Percentiles rank a stretch among this genome's conserved stretches.
Conservation (phyloP, 1,139 yeast genomes). For the Geotrichum reessii region DNA sequence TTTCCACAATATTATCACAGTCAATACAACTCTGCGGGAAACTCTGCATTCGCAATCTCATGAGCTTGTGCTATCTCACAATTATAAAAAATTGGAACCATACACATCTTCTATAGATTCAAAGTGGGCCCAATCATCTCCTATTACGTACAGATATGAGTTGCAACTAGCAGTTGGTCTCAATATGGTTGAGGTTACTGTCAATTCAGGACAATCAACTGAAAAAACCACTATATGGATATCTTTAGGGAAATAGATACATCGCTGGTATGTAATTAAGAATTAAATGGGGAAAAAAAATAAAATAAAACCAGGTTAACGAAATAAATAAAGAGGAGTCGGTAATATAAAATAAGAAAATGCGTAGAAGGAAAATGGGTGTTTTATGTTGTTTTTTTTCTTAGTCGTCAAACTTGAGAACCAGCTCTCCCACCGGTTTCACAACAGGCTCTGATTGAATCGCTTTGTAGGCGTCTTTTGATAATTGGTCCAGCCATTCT, state of each 20-base stretch:
- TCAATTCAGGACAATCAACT: slow-evolving; percentile 3
- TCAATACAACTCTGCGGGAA: slow-evolving; percentile 30
- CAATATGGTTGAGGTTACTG: slow-evolving; percentile 28
- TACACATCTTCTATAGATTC: slow-evolving; percentile 24
- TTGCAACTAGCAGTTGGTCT: slow-evolving; percentile 29
- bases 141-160: slow-evolving; percentile 28
- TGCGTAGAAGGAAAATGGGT: background rate
- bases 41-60: slow-evolving; percentile 27
- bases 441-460: slow-evolving; percentile 24
- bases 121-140: slow-evolving; percentile 28
- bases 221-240: background rate
- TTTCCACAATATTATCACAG: slow-evolving; percentile 31
- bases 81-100: slow-evolving; percentile 26
- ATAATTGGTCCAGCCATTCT: slow-evolving; percentile 21
- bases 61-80: slow-evolving; percentile 25
- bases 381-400: background rate
- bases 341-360: background rate
- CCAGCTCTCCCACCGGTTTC: slow-evolving; percentile 23
- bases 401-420: slow-evolving; percentile 21
- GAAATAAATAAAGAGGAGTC: background rate
- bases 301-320: background rate
- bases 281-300: background rate
- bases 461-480: slow-evolving; percentile 24
- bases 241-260: background rate
- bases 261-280: background rate